Percentiles rank a stretch among this genome's conserved stretches.
These are phyloP conservation scores for Globisporangium rhizosaccharum DNA, from an alignment of 352 stramenopile genomes.

Conservation along the genomic window DNA sequence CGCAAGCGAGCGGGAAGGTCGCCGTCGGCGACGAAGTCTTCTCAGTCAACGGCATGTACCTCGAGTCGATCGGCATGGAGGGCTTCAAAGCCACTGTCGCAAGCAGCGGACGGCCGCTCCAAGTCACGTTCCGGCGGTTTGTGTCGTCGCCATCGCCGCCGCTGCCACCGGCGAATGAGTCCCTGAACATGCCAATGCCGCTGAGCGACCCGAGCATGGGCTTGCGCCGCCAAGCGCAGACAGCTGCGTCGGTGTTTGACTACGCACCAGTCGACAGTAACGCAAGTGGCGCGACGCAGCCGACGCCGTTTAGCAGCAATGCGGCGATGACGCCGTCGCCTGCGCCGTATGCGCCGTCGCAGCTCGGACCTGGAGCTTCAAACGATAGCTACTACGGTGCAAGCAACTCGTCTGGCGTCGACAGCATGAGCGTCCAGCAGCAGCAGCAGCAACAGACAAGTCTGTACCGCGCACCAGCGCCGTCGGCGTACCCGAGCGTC, in stretches of 20 bases:
- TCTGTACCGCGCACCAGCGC: conserved; percentile 6
- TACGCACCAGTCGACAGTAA: conserved; percentile 6
- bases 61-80: conserved; percentile 76
- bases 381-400: too few relatives aligned
- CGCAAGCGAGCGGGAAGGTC: conserved; percentile 64
- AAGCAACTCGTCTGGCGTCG: background rate
- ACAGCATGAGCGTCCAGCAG: conserved; percentile 3
- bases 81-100: conserved; percentile 71
- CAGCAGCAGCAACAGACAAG: conserved; percentile 6
- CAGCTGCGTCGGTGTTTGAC: conserved; percentile 5
- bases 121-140: conserved; percentile 61
- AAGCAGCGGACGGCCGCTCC: conserved; percentile 49
- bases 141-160: conserved; percentile 5
- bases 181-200: background rate
- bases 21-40: conserved; percentile 73
- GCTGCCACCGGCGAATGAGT: conserved; percentile 1
- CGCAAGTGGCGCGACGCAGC: background rate
- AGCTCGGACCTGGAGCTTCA: background rate
- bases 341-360: background rate
- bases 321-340: background rate
- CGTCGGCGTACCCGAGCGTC: conserved; percentile 4
- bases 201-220: background rate
- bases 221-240: conserved; percentile 3
- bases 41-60: conserved; percentile 58
- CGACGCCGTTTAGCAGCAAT: background rate